Evolutionary conservation across 495 filamentous ascomycete genomes (phyloP), one percentile per base, ranked within the genome.

Genomic region (Aspergillus taichungensis): DNA sequence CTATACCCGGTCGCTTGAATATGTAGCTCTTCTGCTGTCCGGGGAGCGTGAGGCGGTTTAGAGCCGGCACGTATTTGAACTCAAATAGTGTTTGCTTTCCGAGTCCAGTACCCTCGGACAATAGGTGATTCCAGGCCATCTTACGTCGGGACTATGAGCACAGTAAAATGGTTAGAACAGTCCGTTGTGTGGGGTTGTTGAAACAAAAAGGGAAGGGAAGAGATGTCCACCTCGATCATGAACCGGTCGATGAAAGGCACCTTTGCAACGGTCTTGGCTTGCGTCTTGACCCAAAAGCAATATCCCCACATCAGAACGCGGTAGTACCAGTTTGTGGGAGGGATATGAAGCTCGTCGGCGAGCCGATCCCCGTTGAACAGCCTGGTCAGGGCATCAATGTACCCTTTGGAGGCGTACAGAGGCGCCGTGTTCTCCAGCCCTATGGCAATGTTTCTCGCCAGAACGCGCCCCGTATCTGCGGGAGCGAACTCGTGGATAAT

Each of bases 371-470:
- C 82, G 60, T 85, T 87, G 6, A 88, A 66, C 71, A 83, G 84
- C 30, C 82, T 65, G 24, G 77, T 74, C 57, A 70, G 68, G 1
- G 83, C 84, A 37, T 75, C 65, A 13, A 88, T 62, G 50, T 84
- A 86, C 12, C 75, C 67, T 10, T 60, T 59, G 6, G 76, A 76
- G 13, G 77, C 72, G 45, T 78, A 82, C 0, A 73, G 63, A 0
- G 85, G 85, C 0, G 84, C 73, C 7, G 74, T 76, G 13, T 63
- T 63, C 50, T 78, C 67, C 5, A 88, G 63, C 9, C 75, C 69
- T 7, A 72, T 62, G 53, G 88, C 81, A 57, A 88, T 83, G 57
- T 89, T 88, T 53, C 80, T 79, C 3, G 82, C 82, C 7, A 88
- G 62, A 5, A 78, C 59, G 34, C 69, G 67, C 1, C 75, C 79